phyloP scores from a whole-genome alignment of 2,329 filamentous ascomycete genomes.

The Phialocephala subalpina region DNA sequence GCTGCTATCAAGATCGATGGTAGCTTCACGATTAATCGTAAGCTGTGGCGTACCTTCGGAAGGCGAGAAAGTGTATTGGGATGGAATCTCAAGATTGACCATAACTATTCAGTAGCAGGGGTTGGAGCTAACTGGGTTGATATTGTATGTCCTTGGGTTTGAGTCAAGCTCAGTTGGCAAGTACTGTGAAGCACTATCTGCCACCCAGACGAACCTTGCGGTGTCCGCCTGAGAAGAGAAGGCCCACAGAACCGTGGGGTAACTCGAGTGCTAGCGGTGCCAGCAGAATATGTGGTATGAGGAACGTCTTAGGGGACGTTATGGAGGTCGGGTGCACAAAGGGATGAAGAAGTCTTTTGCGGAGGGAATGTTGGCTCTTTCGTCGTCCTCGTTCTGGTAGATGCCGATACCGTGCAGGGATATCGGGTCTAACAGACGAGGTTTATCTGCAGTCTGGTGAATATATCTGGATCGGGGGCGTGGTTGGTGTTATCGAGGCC shows the following conservation, averaged over 20 bases:
- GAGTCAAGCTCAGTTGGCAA: slow-evolving; percentile 35
- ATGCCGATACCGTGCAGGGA: slow-evolving; percentile 84
- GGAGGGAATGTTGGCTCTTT: slow-evolving; percentile 86
- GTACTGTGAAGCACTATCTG: slow-evolving; percentile 94
- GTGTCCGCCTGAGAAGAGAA: slow-evolving; percentile 95
- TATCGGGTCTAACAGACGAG: slow-evolving; percentile 88
- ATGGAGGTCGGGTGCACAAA: slow-evolving; percentile 88
- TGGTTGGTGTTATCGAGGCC: slow-evolving; percentile 68
- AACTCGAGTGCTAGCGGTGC: slow-evolving; percentile 81
- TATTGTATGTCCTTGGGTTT: slow-evolving; percentile 30
- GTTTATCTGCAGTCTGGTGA: slow-evolving; percentile 60
- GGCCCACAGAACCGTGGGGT: slow-evolving; percentile 81
- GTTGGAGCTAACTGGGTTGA: slow-evolving; percentile 10
- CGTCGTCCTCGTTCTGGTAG: slow-evolving; percentile 69
- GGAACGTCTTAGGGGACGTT: slow-evolving; percentile 80
- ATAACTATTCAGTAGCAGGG: slow-evolving; percentile 64
- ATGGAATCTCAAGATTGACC: slow-evolving; percentile 83
- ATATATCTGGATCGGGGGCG: slow-evolving; percentile 45
- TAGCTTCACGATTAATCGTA: slow-evolving; percentile 96
- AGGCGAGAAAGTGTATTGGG: slow-evolving; percentile 83
- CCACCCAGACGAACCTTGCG: slow-evolving; percentile 96
- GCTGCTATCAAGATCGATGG: slow-evolving; percentile 89
- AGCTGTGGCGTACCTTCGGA: slow-evolving; percentile 86
- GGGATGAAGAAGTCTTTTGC: slow-evolving; percentile 83
- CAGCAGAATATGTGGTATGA: slow-evolving; percentile 70